These are phyloP conservation scores for Oryza punctata DNA, from an alignment of 176 grass and related monocot species.

Conservation along the genomic window DNA sequence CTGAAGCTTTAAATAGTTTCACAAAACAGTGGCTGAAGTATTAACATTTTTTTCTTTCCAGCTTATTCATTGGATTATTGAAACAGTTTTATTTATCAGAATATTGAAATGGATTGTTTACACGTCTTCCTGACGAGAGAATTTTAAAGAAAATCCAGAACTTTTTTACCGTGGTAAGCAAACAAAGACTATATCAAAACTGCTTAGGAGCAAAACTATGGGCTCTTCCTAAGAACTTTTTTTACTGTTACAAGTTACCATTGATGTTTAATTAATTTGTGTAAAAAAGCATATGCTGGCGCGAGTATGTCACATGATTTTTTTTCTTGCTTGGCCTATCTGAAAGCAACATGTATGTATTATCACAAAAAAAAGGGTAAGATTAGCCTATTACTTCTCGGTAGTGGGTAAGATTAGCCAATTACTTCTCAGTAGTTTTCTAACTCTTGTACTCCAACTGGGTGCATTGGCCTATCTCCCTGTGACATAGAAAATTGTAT, in stretches of 20 bases:
- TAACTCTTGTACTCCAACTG: background rate
- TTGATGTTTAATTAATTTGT: background rate
- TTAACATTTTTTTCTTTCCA: background rate
- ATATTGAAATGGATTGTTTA: background rate
- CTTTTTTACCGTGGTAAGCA: background rate
- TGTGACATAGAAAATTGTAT: background rate
- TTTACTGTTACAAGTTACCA: background rate
- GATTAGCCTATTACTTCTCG: background rate
- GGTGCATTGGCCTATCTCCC: background rate
- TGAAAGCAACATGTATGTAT: background rate
- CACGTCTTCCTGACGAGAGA: background rate
- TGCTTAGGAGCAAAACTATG: background rate
- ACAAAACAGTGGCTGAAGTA: too few relatives aligned
- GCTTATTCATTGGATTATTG: too few relatives aligned
- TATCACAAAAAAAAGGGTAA: background rate
- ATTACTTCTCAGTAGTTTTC: background rate
- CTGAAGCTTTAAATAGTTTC: too few relatives aligned
- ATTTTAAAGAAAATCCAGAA: background rate
- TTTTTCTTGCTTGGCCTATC: background rate
- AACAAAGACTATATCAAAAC: background rate
- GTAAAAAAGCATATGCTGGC: background rate
- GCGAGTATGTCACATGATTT: background rate
- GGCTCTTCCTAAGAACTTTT: background rate
- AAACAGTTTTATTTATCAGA: too few relatives aligned
- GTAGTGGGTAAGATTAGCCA: background rate